Percentiles rank a stretch among this genome's conserved stretches.
Conservation (phyloP, 129 eudicot species). For the Sambucus nigra region DNA sequence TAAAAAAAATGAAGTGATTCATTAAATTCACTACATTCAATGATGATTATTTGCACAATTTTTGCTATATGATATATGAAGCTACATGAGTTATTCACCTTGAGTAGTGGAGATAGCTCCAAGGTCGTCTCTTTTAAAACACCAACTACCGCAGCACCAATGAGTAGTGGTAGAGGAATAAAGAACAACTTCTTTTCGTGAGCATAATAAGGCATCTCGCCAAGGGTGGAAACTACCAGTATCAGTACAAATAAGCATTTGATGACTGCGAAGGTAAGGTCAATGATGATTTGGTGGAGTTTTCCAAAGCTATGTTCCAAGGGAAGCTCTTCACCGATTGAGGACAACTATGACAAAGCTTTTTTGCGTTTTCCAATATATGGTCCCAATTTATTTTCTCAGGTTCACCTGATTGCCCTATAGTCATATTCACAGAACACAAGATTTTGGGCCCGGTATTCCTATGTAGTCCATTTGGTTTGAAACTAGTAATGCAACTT, state of each 20-base stretch:
- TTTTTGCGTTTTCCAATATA: slow-evolving; percentile 41
- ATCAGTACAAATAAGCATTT: slow-evolving; percentile 58
- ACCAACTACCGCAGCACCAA: slow-evolving; percentile 64
- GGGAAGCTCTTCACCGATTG: too few relatives aligned
- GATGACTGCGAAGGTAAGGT: slow-evolving; percentile 49
- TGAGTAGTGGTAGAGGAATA: slow-evolving; percentile 54
- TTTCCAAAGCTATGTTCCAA: slow-evolving; percentile 43
- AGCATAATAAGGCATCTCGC: too few relatives aligned
- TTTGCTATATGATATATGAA: too few relatives aligned
- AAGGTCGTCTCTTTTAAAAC: slow-evolving; percentile 46
- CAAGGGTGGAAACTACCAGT: slow-evolving; percentile 52
- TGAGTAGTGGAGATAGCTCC: slow-evolving; percentile 60
- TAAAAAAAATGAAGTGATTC: too few relatives aligned
- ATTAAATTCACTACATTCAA: too few relatives aligned
- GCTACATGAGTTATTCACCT: slow-evolving; percentile 43
- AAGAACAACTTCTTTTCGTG: too few relatives aligned
- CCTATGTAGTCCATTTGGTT: too few relatives aligned
- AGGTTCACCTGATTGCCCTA: too few relatives aligned
- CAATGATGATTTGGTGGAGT: slow-evolving; percentile 63
- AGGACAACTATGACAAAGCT: slow-evolving; percentile 54
- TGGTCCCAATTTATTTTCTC: slow-evolving; percentile 32
- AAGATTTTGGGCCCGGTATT: too few relatives aligned
- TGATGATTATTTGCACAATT: too few relatives aligned
- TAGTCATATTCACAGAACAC: too few relatives aligned
- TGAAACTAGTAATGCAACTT: too few relatives aligned